Evolutionary conservation across 2,329 filamentous ascomycete genomes (phyloP).

Genomic region (Zymoseptoria crescenta): DNA sequence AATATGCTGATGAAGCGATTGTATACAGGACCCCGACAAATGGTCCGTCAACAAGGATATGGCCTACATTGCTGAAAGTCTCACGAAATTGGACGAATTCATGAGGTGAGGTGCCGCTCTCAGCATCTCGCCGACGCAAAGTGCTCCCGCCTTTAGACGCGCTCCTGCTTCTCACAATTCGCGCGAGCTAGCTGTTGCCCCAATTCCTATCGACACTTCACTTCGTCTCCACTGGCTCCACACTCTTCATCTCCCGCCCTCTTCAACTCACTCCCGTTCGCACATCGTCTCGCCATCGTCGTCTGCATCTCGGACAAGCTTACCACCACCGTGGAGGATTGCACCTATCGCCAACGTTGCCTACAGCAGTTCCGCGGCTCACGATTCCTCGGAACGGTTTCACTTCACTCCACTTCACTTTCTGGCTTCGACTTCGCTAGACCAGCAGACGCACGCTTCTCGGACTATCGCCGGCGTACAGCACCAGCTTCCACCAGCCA

Average conservation of each 20-base stretch:
- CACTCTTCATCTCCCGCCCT: not conserved
- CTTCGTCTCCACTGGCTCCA: not conserved
- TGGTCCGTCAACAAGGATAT: not conserved
- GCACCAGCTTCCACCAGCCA: not conserved
- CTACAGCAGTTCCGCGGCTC: not conserved
- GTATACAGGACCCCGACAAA: not conserved
- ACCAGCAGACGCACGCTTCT: not conserved
- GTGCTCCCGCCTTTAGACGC: not conserved
- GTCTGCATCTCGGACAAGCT: not conserved
- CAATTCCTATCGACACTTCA: not conserved
- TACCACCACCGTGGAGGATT: not conserved
- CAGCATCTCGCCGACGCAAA: not conserved
- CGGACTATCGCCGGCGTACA: not conserved
- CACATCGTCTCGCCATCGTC: not conserved
- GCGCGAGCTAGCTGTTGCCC: not conserved
- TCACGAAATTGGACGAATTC: not conserved
- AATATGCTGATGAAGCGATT: not conserved
- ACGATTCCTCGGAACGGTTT: not conserved
- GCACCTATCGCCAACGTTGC: not conserved
- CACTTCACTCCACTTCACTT: not conserved
- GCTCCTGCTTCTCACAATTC: not conserved
- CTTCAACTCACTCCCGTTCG: not conserved
- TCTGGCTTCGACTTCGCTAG: not conserved
- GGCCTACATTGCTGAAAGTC: not conserved
- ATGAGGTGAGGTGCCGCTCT: not conserved